Evolutionary conservation across 306 rosid species (phyloP).

Genomic region (Citrullus colocynthis): DNA sequence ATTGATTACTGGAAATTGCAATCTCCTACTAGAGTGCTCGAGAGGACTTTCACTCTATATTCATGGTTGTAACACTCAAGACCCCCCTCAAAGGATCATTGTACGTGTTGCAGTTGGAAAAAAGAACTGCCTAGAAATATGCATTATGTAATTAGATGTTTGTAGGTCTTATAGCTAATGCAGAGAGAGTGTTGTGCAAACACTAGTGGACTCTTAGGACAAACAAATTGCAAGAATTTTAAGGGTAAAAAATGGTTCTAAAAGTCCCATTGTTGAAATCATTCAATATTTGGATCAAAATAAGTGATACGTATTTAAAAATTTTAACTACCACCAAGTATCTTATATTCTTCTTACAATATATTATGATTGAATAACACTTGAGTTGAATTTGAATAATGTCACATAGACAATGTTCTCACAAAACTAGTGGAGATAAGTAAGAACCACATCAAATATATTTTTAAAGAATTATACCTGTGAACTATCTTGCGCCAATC

Average conservation of each 20-base stretch:
- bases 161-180: neutral
- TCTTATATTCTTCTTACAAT: neutral
- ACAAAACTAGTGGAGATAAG: neutral
- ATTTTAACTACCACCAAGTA: neutral
- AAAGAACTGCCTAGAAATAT: neutral
- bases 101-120: neutral
- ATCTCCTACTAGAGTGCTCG: neutral
- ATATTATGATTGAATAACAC: neutral
- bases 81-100: neutral
- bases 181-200: neutral
- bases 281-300: neutral
- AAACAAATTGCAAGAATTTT: neutral
- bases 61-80: neutral
- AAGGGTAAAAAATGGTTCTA: neutral
- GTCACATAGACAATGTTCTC: neutral
- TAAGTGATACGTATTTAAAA: neutral
- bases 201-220: neutral
- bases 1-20: neutral
- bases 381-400: neutral
- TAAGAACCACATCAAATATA: slow-evolving; percentile 5
- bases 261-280: neutral
- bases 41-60: neutral
- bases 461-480: slow-evolving; percentile 41
- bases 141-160: neutral
- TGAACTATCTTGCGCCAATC: slow-evolving; percentile 68